A percentile compares a stretch with the other conserved stretches of the same genome.
Evolutionary conservation across 441 rosid genomes (phyloP).

Genomic region (Daphne laureola): DNA sequence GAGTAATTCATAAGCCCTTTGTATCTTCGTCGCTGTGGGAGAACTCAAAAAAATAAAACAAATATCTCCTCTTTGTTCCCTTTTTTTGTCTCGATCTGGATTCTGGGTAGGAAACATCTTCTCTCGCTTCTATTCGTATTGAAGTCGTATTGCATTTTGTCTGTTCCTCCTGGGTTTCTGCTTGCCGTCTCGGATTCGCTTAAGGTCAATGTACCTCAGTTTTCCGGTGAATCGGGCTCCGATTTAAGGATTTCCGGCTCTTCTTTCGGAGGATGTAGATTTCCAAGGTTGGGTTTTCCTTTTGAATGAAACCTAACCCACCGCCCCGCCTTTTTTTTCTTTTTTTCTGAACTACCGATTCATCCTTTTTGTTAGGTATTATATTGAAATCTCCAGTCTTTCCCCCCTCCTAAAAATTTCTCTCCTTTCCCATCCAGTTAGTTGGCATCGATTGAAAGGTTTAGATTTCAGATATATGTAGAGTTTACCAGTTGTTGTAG

Average conservation of each 20-base stretch:
- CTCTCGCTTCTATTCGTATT: background rate
- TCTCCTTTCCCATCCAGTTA: background rate
- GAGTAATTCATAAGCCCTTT: no score
- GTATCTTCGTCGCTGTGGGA: no score
- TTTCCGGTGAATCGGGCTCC: conserved; percentile 20
- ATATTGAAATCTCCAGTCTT: no score
- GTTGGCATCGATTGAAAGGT: conserved; percentile 1
- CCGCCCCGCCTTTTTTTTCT: no score
- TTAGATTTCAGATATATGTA: conserved; percentile 3
- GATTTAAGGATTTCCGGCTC: conserved; percentile 1
- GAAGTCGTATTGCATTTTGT: conserved; percentile 4
- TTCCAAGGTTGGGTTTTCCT: no score
- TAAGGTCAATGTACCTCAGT: conserved; percentile 30
- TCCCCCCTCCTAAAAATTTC: background rate
- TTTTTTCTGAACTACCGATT: no score
- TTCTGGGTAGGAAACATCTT: background rate
- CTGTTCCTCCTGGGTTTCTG: conserved; percentile 9
- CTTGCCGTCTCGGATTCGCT: no score
- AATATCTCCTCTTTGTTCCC: background rate
- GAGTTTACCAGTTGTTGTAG: conserved; percentile 9
- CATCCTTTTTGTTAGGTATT: no score
- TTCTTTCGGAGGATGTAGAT: background rate
- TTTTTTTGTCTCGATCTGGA: background rate
- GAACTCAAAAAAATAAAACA: no score
- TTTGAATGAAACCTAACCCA: no score